Evolutionary conservation across 805 yeast genomes (phyloP), one percentile per base, ranked within the genome.

Genomic region (Lipomyces chichibuensis): DNA sequence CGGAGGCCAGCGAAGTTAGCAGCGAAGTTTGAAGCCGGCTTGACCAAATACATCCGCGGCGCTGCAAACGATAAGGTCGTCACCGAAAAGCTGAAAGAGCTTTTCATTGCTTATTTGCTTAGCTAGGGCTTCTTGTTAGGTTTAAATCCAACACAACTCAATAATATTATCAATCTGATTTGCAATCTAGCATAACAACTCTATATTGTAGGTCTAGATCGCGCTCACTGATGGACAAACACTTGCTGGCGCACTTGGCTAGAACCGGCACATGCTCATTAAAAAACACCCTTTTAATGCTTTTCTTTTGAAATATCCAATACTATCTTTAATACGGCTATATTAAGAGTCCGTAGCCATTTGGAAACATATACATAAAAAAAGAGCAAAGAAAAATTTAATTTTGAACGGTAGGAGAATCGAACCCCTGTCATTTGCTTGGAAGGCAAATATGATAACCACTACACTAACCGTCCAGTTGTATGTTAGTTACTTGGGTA

Each of bases 381-480:
- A 59, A 46, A 33, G 65, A 60, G n/a, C n/a, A n/a, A n/a, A n/a
- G n/a, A n/a, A n/a, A n/a, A n/a, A n/a, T n/a, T 55, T 62, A 69
- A 87, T 29, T 68, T 29, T 68, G 91, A 88, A 87, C 87, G 88
- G 88, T 87, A 87, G 89, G 92, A 90, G 92, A 88, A 87, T 88
- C 91, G 92, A 88, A 88, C 92, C 91, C 92, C 82, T 86, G 91
- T 86, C 91, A 83, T 87, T 87, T 86, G 91, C 92, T 88, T 88
- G 92, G 92, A 88, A 88, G 91, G 92, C 91, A 85, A 86, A 85
- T 84, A 88, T 88, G 90, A 87, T 88, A 85, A 86, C 92, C 92
- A 87, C 89, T 88, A 87, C 90, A 88, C 92, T 87, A 88, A 87
- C 87, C 88, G 86, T 87, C 91, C 91, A 14, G 46, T 17, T 39